These are phyloP conservation scores for Fraxinus anomala DNA, from an alignment of 257 asterid species.

Conservation along the genomic window DNA sequence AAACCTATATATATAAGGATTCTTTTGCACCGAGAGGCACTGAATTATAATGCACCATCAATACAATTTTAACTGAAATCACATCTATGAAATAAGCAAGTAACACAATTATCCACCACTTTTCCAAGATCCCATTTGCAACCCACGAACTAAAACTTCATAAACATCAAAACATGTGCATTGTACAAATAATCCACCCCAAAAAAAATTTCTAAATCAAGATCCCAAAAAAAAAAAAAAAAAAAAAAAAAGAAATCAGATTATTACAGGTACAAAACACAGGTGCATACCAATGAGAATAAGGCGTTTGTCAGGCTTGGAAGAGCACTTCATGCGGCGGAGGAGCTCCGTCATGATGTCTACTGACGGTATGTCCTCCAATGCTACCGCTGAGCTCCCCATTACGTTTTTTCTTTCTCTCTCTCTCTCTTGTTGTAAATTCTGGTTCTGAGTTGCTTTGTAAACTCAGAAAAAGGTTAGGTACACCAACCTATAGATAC, in stretches of 20 bases:
- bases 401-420: not conserved
- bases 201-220: too few species aligned
- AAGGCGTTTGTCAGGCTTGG: conserved; percentile 86
- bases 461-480: not conserved
- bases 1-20: too few species aligned
- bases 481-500: not conserved
- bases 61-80: not conserved
- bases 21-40: too few species aligned
- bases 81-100: not conserved
- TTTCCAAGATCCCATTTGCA: not conserved
- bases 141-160: not conserved
- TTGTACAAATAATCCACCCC: not conserved
- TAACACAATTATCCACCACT: not conserved
- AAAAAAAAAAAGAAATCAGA: not conserved
- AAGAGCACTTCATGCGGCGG: conserved; percentile 72
- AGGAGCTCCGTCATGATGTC: conserved; percentile 82
- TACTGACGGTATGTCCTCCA: conserved; percentile 70
- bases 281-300: conserved; percentile 63
- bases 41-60: not conserved
- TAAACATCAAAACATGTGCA: not conserved
- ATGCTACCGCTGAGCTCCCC: conserved; percentile 30
- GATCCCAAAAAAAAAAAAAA: not conserved
- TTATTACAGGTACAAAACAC: not conserved
- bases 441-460: not conserved
- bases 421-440: not conserved